phyloP scores from a whole-genome alignment of 176 grass and related monocot species.

The Rhynchospora tenuis region DNA sequence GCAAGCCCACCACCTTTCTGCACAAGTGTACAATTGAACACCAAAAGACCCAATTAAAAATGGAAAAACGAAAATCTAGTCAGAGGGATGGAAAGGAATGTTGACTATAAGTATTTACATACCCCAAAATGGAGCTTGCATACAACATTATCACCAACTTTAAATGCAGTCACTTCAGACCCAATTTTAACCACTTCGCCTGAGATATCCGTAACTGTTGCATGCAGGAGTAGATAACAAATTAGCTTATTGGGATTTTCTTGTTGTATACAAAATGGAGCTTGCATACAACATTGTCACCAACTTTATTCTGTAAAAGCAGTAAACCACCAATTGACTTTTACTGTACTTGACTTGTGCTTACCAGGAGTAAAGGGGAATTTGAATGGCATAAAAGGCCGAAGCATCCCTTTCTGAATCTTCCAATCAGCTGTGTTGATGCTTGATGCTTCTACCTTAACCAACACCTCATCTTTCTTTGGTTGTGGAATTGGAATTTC shows the following conservation, averaged over 20 bases:
- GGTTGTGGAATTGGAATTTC: constrained; percentile 37
- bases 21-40: not conserved
- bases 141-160: constrained; percentile 35
- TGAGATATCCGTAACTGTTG: constrained; percentile 32
- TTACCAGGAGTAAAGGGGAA: constrained; percentile 55
- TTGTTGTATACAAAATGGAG: no score
- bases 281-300: no score
- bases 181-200: constrained; percentile 34
- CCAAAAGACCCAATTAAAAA: not conserved
- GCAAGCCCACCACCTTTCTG: constrained; percentile 61
- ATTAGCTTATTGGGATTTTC: not conserved
- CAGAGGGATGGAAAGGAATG: not conserved
- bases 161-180: constrained; percentile 21
- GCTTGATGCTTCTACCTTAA: constrained; percentile 39
- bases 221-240: not conserved
- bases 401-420: constrained; percentile 31
- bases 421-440: constrained; percentile 32
- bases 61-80: not conserved
- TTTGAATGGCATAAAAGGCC: constrained; percentile 38
- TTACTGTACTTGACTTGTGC: not conserved
- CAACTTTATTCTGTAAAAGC: not conserved
- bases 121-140: constrained; percentile 30
- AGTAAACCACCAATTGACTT: not conserved
- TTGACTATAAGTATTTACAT: not conserved
- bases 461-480: constrained; percentile 44